A percentile compares a stretch with the other conserved stretches of the same genome.
Evolutionary conservation across 352 stramenopile genomes (phyloP).

Genomic region (Globisporangium nodosum): DNA sequence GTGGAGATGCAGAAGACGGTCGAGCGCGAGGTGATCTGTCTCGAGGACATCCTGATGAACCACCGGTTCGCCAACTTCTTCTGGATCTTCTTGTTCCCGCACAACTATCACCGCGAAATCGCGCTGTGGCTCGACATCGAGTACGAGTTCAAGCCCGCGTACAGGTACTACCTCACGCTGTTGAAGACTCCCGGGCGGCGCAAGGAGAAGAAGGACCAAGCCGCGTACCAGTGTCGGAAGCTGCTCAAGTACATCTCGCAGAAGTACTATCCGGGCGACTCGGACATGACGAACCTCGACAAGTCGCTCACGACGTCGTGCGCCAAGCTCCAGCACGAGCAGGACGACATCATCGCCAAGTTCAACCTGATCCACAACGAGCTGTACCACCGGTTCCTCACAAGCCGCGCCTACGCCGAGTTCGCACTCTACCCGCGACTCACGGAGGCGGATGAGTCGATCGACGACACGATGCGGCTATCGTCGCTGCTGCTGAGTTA

Average conservation of each 20-base stretch:
- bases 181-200: slow-evolving; percentile 40
- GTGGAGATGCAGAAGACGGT: slow-evolving; percentile 76
- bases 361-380: slow-evolving; percentile 84
- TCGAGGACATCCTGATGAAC: slow-evolving; percentile 87
- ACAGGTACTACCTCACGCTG: slow-evolving; percentile 59
- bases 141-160: slow-evolving; percentile 85
- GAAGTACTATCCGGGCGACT: slow-evolving; percentile 77
- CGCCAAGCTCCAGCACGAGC: slow-evolving; percentile 60
- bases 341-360: slow-evolving; percentile 80
- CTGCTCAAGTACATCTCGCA: slow-evolving; percentile 81
- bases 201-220: slow-evolving; percentile 56
- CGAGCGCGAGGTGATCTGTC: slow-evolving; percentile 70
- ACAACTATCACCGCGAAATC: slow-evolving; percentile 86
- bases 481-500: slow-evolving; percentile 74
- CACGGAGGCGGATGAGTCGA: slow-evolving; percentile 42
- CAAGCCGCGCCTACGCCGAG: slow-evolving; percentile 76
- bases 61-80: slow-evolving; percentile 86
- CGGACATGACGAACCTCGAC: slow-evolving; percentile 67
- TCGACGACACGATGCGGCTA: slow-evolving; percentile 68
- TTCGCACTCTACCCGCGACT: slow-evolving; percentile 76
- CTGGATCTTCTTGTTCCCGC: slow-evolving; percentile 85
- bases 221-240: slow-evolving; percentile 54
- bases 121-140: slow-evolving; percentile 82
- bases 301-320: slow-evolving; percentile 64
- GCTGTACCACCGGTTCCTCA: slow-evolving; percentile 82